Base-by-base conservation (phyloP, 2,329 filamentous ascomycete species). In the Penicillium aurantiogriseum region DNA sequence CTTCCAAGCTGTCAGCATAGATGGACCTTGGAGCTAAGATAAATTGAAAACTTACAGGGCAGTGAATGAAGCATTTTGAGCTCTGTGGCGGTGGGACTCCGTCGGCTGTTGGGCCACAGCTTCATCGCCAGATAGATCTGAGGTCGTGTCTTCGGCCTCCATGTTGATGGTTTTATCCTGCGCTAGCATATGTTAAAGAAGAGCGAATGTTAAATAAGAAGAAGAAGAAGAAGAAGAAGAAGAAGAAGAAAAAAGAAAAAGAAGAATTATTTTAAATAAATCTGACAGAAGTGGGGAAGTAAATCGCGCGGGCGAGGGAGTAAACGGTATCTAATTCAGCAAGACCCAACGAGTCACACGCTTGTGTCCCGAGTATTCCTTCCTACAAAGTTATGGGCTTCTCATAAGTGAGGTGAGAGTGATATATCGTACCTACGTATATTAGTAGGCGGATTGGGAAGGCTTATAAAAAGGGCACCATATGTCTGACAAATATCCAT, bases 11-110 rank as follows among this genome's bases (percentile, higher is more conserved):
- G 10, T 56, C 8, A 47, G 48, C 25, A 39, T 31, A 19, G 47
- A 6, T 11, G 19, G 11, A 5, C 0, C 1, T 13, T n/a, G 17
- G 31, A 23, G 11, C 9, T 43, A 27, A 39, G 6, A 31, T 3
- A 23, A 1, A 38, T 31, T 2, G 4, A 5, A 19, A 19, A 74
- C 75, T 43, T 74, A 76, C 63, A 79, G 80, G 1, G 71, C 68
- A 49, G 82, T 75, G 50, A 87, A 84, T 31, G 76, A 76, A 1
- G 78, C 76, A 58, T 81, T 78, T 48, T 86, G 81, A 4, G 71
- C 71, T 13, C 78, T 78, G 51, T 40, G 21, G 21, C 25, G 31
- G 27, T 45, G 23, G 5, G 50, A 46, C 31, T 45, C 40, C 0
- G n/a, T 36, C 10, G 17, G 21, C 4, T 11, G 27, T 15, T n/a